Evolutionary conservation across 768 basidiomycete species (phyloP).

Genomic region (Asterophora parasitica): DNA sequence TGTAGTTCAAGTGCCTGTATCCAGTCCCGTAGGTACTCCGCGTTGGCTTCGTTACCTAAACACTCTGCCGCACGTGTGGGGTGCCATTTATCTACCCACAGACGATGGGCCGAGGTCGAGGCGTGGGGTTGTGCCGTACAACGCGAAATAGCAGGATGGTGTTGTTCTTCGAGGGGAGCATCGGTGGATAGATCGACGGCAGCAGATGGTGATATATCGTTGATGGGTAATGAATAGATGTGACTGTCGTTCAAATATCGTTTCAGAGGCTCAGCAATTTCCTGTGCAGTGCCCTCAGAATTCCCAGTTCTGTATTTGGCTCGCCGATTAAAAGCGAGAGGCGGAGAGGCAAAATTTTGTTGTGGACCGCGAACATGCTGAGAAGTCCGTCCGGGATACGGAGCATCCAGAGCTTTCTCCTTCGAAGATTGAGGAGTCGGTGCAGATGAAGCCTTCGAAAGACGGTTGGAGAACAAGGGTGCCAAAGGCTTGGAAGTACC

Average conservation of each 20-base stretch:
- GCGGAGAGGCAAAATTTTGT: constrained; percentile 25
- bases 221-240: not conserved
- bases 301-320: not conserved
- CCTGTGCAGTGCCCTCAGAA: not conserved
- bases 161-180: constrained; percentile 29
- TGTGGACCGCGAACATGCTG: constrained; percentile 66
- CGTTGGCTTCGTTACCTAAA: constrained; percentile 70
- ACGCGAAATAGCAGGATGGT: constrained; percentile 50
- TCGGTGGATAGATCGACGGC: constrained; percentile 13
- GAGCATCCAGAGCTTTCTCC: constrained; percentile 20
- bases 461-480: constrained; percentile 41
- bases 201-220: not conserved
- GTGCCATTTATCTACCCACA: constrained; percentile 75
- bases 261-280: not conserved
- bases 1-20: constrained; percentile 63
- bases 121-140: constrained; percentile 13
- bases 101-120: constrained; percentile 29
- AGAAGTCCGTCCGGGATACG: constrained; percentile 43
- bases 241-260: not conserved
- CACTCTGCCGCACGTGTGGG: constrained; percentile 71
- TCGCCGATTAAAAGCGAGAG: constrained; percentile 11
- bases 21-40: constrained; percentile 76
- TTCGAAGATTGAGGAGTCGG: constrained; percentile 4
- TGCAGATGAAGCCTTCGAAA: constrained; percentile 13
- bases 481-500: constrained; percentile 30